phyloP scores from a whole-genome alignment of 441 rosid species.

The Mallotus repandus region DNA sequence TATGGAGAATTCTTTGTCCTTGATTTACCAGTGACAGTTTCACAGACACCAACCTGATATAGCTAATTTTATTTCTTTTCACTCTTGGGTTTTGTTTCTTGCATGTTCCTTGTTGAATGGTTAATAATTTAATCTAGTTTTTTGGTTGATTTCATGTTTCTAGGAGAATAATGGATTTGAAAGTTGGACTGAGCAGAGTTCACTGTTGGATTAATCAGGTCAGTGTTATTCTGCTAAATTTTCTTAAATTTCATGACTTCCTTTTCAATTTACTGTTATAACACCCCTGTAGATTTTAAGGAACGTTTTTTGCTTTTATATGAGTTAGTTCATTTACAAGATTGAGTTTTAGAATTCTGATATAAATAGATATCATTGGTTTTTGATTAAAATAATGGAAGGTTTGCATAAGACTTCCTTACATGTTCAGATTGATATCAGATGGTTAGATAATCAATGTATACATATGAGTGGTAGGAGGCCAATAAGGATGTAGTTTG shows the following conservation, averaged over 20 bases:
- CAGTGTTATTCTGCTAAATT: conserved; percentile 3
- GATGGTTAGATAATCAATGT: too few species aligned
- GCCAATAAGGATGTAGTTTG: too few species aligned
- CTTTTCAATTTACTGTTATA: not conserved
- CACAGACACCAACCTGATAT: not conserved
- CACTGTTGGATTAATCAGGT: conserved; percentile 32
- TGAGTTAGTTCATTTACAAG: not conserved
- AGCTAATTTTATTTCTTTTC: not conserved
- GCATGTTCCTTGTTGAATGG: not conserved
- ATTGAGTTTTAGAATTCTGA: not conserved
- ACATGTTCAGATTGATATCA: not conserved
- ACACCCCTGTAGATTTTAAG: not conserved
- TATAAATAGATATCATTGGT: not conserved
- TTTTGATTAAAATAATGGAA: not conserved
- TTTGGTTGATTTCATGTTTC: not conserved
- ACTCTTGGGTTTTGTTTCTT: not conserved
- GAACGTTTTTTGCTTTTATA: not conserved
- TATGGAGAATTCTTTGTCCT: not conserved
- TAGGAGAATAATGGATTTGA: conserved; percentile 39
- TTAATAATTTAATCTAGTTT: not conserved
- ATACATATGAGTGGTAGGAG: too few species aligned
- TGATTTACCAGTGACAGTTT: not conserved
- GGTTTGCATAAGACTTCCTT: not conserved
- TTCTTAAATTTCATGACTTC: not conserved
- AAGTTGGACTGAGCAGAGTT: conserved; percentile 5